Percentiles rank a stretch among this genome's conserved stretches.
These are phyloP conservation scores for Capsicum chinense DNA, from an alignment of 257 asterid species.

Conservation along the genomic window DNA sequence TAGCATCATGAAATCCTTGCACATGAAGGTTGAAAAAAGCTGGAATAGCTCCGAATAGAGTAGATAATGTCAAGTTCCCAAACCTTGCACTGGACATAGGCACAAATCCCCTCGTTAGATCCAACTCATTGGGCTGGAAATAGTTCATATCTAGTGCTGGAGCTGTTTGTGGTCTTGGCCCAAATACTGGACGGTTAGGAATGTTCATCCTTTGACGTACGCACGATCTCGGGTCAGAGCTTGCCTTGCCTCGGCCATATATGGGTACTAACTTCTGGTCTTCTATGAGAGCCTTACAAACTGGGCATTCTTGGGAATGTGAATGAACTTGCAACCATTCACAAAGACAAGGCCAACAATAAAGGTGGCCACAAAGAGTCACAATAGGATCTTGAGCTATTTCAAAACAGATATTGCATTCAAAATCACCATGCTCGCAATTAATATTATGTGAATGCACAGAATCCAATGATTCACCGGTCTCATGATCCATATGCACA, in stretches of 20 bases:
- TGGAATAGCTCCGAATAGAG: conserved; percentile 68
- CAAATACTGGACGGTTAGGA: conserved; percentile 67
- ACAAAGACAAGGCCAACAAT: conserved; percentile 98
- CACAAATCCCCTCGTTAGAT: conserved; percentile 51
- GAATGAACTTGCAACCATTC: conserved; percentile 92
- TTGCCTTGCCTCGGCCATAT: conserved; percentile 80
- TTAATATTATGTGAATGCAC: conserved; percentile 46
- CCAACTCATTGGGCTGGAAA: conserved; percentile 55
- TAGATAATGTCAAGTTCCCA: conserved; percentile 64
- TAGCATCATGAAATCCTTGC: conserved; percentile 73
- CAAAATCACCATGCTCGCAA: conserved; percentile 66
- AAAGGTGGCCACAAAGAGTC: conserved; percentile 95
- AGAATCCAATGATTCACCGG: conserved; percentile 42
- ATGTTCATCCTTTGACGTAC: conserved; percentile 47
- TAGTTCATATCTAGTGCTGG: conserved; percentile 59
- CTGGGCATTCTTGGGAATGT: conserved; percentile 84
- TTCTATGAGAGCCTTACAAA: conserved; percentile 76
- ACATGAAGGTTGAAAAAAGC: conserved; percentile 70
- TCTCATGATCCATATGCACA: conserved; percentile 58
- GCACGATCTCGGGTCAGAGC: conserved; percentile 54
- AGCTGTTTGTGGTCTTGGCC: conserved; percentile 74
- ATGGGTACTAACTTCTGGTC: conserved; percentile 85
- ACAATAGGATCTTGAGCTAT: conserved; percentile 88
- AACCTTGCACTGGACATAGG: conserved; percentile 71
- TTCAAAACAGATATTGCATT: conserved; percentile 91